phyloP scores from a whole-genome alignment of 495 filamentous ascomycete genomes.

The Stereocaulon alpinum region DNA sequence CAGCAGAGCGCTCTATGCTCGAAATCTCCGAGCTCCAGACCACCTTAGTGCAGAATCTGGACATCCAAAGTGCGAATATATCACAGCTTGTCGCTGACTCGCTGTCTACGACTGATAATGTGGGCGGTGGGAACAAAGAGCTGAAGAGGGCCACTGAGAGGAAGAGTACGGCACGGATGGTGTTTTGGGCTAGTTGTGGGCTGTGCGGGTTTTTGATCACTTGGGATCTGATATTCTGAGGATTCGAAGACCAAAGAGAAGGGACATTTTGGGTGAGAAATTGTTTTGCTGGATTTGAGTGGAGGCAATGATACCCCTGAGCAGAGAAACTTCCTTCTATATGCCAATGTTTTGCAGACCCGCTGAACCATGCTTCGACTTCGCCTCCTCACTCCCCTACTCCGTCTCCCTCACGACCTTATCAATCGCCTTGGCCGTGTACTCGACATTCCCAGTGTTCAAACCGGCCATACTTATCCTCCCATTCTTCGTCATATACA shows the following conservation, averaged over 20 bases:
- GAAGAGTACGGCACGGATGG: conserved; percentile 71
- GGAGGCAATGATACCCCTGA: conserved; percentile 5
- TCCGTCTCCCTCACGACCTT: conserved; percentile 63
- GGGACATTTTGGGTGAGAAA: not conserved
- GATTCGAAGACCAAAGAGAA: not conserved
- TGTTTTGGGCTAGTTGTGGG: conserved; percentile 78
- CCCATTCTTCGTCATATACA: conserved; percentile 99
- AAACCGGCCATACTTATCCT: conserved; percentile 93
- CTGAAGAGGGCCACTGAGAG: conserved; percentile 75
- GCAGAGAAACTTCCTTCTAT: conserved; percentile 8
- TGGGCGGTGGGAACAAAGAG: conserved; percentile 82
- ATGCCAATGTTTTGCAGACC: not conserved
- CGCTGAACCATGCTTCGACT: not conserved
- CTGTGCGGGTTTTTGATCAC: conserved; percentile 72
- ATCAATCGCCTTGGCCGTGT: conserved; percentile 81
- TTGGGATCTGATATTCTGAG: conserved; percentile 89
- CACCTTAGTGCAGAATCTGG: conserved; percentile 73
- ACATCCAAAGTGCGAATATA: conserved; percentile 76
- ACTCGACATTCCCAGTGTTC: conserved; percentile 84
- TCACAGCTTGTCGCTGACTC: conserved; percentile 82
- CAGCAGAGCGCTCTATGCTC: conserved; percentile 78
- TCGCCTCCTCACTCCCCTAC: conserved; percentile 3
- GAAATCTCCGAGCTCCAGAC: conserved; percentile 92
- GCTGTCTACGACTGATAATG: conserved; percentile 66
- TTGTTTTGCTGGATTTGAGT: not conserved